Base-by-base conservation (phyloP, 2,329 filamentous ascomycete genomes). In the Monosporascus cannonballus region DNA sequence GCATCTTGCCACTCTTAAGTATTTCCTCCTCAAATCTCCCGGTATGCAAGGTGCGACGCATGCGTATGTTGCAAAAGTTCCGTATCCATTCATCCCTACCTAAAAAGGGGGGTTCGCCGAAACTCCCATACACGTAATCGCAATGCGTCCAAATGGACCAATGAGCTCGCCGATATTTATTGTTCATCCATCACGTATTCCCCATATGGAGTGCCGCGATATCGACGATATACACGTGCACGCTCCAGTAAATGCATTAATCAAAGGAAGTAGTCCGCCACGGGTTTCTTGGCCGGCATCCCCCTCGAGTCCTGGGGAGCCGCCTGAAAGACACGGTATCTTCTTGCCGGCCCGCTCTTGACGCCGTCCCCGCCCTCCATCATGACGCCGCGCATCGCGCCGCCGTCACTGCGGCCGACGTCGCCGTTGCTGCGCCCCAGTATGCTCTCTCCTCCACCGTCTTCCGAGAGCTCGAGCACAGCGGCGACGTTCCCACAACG, bases 201-300 rank as follows among this genome's bases (percentile, higher is more conserved):
- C 27, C 9, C 9, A 2, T 30, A 11, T 11, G 27, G 27, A 30
- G 9, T 11, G 27, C 27, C 27, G 27, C 27, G 9, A 30, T n/a
- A 25, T 47, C 37, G 41, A 17, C 8, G n/a, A 48, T 37, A 18
- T 3, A 9, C 22, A 4, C 17, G 36, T 45, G 14, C n/a, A 30
- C 27, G 27, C 27, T 11, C 37, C 17, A n/a, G 2, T 18, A 37
- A 25, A 14, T 20, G 39, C 22, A 18, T 37, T 6, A 42, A 47
- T 70, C 69, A 85, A 72, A 99, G 76, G 71, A 99, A 99, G 76
- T 97, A 99, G 73, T 97, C 93, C 15, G 91, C 91, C 50, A 96
- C 90, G 3, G 94, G 94, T 72, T 97, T 97, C 81, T 99, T 99
- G 3, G 94, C 94, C 54, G 94, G 94, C 94, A 99, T 99, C 4